A percentile compares a stretch with the other conserved stretches of the same genome.
Conservation (phyloP, 2,329 filamentous ascomycete species). For the Aotearoamyces nothofagi region DNA sequence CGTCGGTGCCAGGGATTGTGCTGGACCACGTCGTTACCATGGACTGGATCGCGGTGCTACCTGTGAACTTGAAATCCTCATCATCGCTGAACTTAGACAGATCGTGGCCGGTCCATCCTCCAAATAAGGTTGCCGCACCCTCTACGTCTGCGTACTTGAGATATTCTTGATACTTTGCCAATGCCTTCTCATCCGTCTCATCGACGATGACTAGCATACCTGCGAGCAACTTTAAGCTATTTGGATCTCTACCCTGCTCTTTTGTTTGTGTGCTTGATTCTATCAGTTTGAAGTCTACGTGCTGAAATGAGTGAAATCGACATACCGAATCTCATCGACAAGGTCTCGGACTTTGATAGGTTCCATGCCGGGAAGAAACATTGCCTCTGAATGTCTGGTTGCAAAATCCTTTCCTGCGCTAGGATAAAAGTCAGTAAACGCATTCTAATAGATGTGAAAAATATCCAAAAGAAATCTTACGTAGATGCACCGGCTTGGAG, state of each 20-base stretch:
- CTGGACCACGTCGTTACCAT: conserved; percentile 31
- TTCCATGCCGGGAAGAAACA: no score
- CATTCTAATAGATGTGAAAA: no score
- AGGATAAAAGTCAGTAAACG: no score
- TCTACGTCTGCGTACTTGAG: conserved; percentile 45
- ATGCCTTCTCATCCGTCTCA: conserved; percentile 48
- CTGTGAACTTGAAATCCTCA: conserved; percentile 42
- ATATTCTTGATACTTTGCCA: conserved; percentile 46
- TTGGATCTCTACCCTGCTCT: conserved; percentile 36
- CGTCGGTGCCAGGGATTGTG: conserved; percentile 14
- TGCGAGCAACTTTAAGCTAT: conserved; percentile 51
- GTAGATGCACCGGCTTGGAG: conserved; percentile 54
- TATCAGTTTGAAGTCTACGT: no score
- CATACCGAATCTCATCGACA: no score
- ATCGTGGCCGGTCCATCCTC: conserved; percentile 60
- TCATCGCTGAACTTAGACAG: conserved; percentile 44
- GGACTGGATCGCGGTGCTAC: conserved; percentile 28
- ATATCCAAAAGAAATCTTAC: no score
- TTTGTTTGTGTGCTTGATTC: conserved; percentile 37
- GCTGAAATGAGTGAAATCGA: no score
- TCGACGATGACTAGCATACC: conserved; percentile 52
- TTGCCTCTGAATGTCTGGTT: conserved; percentile 59
- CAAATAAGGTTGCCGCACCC: conserved; percentile 55
- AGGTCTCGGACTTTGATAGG: no score
- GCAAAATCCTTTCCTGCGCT: no score